Percentiles rank a stretch among this genome's conserved stretches.
phyloP scores from a whole-genome alignment of 2,329 filamentous ascomycete genomes.

The Simplicillium sp. region DNA sequence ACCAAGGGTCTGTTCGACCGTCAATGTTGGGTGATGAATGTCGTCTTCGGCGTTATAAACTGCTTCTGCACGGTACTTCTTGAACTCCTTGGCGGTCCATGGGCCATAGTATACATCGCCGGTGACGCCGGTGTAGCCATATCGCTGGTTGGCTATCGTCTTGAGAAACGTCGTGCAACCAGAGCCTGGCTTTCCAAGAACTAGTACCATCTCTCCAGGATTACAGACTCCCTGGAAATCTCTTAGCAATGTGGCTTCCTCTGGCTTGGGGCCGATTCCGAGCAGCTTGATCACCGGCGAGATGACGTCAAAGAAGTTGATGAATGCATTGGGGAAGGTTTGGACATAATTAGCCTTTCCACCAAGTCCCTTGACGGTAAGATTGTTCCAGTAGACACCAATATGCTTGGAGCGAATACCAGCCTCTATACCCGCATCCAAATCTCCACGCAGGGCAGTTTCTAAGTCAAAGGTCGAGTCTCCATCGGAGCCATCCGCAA shows the following conservation, averaged over 20 bases:
- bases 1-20: constrained; percentile 76
- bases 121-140: constrained; percentile 41
- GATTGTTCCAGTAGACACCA: constrained; percentile 67
- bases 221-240: constrained; percentile 62
- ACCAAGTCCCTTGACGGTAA: constrained; percentile 68
- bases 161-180: constrained; percentile 64
- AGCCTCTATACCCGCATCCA: constrained; percentile 61
- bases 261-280: constrained; percentile 56
- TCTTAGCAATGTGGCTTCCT: constrained; percentile 64
- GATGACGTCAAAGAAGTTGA: constrained; percentile 68
- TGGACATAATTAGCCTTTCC: constrained; percentile 62
- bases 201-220: constrained; percentile 82
- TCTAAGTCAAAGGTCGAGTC: constrained; percentile 64
- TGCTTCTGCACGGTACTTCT: constrained; percentile 69
- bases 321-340: constrained; percentile 70
- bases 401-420: constrained; percentile 76
- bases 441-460: constrained; percentile 58
- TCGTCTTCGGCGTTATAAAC: constrained; percentile 78
- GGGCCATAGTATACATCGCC: constrained; percentile 73
- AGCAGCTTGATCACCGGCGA: constrained; percentile 54
- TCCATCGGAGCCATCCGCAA: constrained; percentile 28
- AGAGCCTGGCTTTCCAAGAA: constrained; percentile 67
- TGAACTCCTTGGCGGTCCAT: constrained; percentile 62
- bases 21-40: constrained; percentile 74
- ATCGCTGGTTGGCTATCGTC: constrained; percentile 56